These are phyloP conservation scores for Microbotryum silenes-acaulis DNA, from an alignment of 1,284 basidiomycete genomes.

Conservation along the genomic window DNA sequence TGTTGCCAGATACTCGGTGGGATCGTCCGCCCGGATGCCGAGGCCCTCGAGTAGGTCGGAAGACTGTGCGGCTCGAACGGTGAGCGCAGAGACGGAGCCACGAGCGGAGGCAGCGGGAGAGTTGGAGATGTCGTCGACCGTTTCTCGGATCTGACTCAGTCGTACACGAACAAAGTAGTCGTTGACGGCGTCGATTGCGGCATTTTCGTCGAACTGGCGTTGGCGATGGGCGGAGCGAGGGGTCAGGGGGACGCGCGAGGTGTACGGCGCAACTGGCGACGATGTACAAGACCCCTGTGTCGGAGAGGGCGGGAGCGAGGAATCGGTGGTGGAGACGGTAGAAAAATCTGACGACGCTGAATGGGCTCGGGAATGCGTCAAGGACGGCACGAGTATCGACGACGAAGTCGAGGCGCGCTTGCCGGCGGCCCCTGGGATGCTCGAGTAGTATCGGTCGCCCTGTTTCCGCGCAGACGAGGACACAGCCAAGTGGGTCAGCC, in stretches of 20 bases:
- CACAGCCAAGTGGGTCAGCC: neutral
- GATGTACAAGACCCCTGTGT: neutral
- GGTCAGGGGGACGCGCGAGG: slow-evolving; percentile 15
- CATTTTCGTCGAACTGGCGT: slow-evolving; percentile 14
- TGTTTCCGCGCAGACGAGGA: neutral
- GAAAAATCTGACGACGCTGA: slow-evolving; percentile 24
- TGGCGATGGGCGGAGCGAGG: slow-evolving; percentile 16
- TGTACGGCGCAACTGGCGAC: neutral
- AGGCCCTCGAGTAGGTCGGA: neutral
- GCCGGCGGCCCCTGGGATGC: slow-evolving; percentile 2
- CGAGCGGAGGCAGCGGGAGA: neutral
- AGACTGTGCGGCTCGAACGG: neutral
- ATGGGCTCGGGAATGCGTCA: slow-evolving; percentile 22
- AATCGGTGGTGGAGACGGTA: slow-evolving; percentile 17
- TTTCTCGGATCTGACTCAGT: slow-evolving; percentile 22
- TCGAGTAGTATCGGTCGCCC: slow-evolving; percentile 15
- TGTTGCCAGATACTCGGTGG: neutral
- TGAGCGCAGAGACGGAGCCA: neutral
- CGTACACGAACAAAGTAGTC: slow-evolving; percentile 21
- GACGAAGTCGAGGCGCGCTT: slow-evolving; percentile 19
- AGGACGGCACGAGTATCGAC: slow-evolving; percentile 1
- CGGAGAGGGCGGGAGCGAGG: slow-evolving; percentile 22
- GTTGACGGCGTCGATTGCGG: slow-evolving; percentile 22
- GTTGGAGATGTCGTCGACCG: neutral
- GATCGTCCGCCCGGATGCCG: neutral